These are phyloP conservation scores for Verticillium isaacii DNA, from an alignment of 2,329 filamentous ascomycete species.

Conservation along the genomic window DNA sequence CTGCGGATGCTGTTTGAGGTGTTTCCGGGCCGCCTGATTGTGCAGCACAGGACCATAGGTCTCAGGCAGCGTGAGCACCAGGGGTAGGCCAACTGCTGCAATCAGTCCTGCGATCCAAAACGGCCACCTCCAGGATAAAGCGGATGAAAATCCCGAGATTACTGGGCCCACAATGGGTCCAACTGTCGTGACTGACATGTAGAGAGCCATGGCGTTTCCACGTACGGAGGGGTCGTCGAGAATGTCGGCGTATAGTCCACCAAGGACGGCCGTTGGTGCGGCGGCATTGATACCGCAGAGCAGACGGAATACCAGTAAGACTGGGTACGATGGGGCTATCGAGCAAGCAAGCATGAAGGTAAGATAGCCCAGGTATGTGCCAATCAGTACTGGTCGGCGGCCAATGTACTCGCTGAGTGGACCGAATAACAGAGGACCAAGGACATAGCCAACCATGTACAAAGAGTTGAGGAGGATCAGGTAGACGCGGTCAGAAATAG, in stretches of 20 bases:
- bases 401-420: constrained; percentile 64
- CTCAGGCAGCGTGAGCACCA: constrained; percentile 61
- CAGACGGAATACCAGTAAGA: constrained; percentile 51
- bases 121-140: constrained; percentile 63
- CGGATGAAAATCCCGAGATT: constrained; percentile 56
- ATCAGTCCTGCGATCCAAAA: constrained; percentile 69
- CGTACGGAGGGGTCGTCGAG: constrained; percentile 51
- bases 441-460: constrained; percentile 61
- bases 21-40: constrained; percentile 48
- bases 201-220: constrained; percentile 57
- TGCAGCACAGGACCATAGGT: constrained; percentile 57
- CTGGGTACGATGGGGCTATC: constrained; percentile 45
- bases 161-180: constrained; percentile 65
- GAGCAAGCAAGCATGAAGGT: constrained; percentile 52
- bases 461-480: constrained; percentile 55
- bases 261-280: constrained; percentile 57
- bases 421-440: constrained; percentile 57
- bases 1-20: constrained; percentile 25
- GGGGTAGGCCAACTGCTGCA: constrained; percentile 55
- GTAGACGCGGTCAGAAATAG: constrained; percentile 41
- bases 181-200: constrained; percentile 62
- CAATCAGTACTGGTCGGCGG: constrained; percentile 39
- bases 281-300: constrained; percentile 49
- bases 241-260: constrained; percentile 61
- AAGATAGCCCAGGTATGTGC: constrained; percentile 42